Evolutionary conservation across 2,329 filamentous ascomycete species (phyloP).

Genomic region (Cordyceps militaris): DNA sequence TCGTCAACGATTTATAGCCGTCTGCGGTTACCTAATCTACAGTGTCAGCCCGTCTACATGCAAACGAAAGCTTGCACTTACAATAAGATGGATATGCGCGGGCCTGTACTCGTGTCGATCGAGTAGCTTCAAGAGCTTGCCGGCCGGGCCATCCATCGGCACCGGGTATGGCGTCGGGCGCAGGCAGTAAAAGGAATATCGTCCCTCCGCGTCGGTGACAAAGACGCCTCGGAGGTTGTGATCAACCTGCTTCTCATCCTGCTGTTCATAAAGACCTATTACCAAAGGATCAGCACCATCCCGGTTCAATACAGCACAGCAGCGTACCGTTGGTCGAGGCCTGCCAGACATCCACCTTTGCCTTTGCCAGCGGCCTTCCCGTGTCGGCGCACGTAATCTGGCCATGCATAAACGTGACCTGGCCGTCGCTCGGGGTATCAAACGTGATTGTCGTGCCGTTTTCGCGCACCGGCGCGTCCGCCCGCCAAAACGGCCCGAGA

Average conservation of each 20-base stretch:
- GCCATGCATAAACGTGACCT: conserved; percentile 60
- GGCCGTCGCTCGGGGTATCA: conserved; percentile 38
- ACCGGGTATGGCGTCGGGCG: conserved; percentile 51
- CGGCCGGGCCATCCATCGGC: conserved; percentile 27
- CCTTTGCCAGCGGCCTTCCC: conserved; percentile 56
- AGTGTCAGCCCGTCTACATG: background rate
- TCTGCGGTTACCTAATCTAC: conserved; percentile 35
- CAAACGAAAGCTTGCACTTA: conserved; percentile 6
- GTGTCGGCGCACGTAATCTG: conserved; percentile 48
- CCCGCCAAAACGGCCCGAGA: conserved; percentile 77
- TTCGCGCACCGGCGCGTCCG: conserved; percentile 61
- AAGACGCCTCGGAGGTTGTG: conserved; percentile 71
- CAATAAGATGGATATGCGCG: conserved; percentile 33
- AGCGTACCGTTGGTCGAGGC: conserved; percentile 61
- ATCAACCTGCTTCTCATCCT: conserved; percentile 62
- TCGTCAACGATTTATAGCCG: conserved; percentile 60
- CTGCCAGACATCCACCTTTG: conserved; percentile 72
- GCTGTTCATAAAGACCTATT: conserved; percentile 57
- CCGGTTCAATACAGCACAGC: background rate
- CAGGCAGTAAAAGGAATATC: conserved; percentile 55
- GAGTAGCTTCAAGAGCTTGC: conserved; percentile 27
- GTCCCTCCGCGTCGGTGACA: conserved; percentile 56
- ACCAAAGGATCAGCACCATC: background rate
- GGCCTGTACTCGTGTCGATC: conserved; percentile 31
- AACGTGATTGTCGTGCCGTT: conserved; percentile 62